phyloP scores from a whole-genome alignment of 2,329 filamentous ascomycete genomes.

The Trematosphaeria pertusa region DNA sequence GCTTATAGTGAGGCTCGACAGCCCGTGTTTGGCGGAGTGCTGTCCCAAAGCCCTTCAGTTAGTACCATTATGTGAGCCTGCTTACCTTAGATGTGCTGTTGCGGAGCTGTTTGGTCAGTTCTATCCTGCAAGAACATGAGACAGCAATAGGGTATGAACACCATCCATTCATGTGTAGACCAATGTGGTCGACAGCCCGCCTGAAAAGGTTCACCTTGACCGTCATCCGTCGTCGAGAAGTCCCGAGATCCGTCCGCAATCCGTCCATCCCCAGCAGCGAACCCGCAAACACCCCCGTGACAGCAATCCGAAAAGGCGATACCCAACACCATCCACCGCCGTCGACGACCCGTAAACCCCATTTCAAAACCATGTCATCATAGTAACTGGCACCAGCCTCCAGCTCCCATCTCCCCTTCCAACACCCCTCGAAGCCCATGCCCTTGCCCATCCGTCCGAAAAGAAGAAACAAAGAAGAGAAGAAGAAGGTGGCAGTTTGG shows the following conservation, averaged over 20 bases:
- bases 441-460: constrained; percentile 8
- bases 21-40: too few relatives aligned
- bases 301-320: constrained; percentile 11
- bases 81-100: background rate
- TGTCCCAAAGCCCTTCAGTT: background rate
- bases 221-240: constrained; percentile 1
- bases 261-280: constrained; percentile 9
- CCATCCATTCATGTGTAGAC: too few relatives aligned
- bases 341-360: too few relatives aligned
- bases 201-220: background rate
- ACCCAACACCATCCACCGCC: constrained; percentile 2
- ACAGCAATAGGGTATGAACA: background rate
- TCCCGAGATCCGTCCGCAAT: constrained; percentile 8
- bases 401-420: too few relatives aligned
- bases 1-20: too few relatives aligned
- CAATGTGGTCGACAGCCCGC: background rate
- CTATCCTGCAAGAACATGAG: background rate
- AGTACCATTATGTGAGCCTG: too few relatives aligned
- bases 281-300: constrained; percentile 6
- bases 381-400: too few relatives aligned
- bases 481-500: background rate
- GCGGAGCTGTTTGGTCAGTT: background rate
- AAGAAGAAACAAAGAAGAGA: constrained; percentile 7
- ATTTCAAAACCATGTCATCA: too few relatives aligned
- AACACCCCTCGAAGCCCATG: background rate